Base-by-base conservation (phyloP, 1,284 basidiomycete genomes). In the Ganoderma sinense region DNA sequence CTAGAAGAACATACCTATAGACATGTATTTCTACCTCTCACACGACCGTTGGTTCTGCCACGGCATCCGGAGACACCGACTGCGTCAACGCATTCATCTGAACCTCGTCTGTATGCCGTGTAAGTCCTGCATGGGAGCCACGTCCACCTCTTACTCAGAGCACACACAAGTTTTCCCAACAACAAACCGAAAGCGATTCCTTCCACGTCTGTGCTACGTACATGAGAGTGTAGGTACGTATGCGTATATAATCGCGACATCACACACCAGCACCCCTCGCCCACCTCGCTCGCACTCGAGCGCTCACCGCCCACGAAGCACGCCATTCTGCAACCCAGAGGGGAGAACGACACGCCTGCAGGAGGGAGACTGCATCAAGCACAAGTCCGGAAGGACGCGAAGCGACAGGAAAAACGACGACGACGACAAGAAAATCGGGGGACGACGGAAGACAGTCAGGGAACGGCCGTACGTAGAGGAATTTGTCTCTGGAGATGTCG, bases 291-390 rank as follows among this genome's bases (percentile, higher is more conserved):
- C 64, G 64, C 59, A 66, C 73, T 67, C 71, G 78, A 77, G 81
- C 82, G 83, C 83, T 84, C 83, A 84, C 83, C 78, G 69, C 74
- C 76, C 66, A 69, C 69, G 65, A 70, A 68, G 64, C 73, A 74
- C 69, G 67, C 76, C 60, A 75, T 80, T 82, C 82, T 67, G 83
- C 83, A 78, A 83, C 82, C 82, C 78, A 67, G 75, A 78, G 80
- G 81, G 82, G 82, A 83, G 81, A 83, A 81, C 73, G 72, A 62
- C 72, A 53, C 39, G 40, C 61, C 67, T 45, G 62, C 69, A 69
- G 74, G 70, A 72, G 73, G 78, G 76, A 77, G 76, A 77, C 76
- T 74, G 73, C 76, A 75, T 73, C 76, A 68, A 75, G 62, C 65
- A 69, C 69, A 60, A 45, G 66, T 51, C 65, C 62, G 55, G 68